A percentile compares a stretch with the other conserved stretches of the same genome.
Conservation (phyloP, 2,329 filamentous ascomycete species). For the Capronia epimyces region DNA sequence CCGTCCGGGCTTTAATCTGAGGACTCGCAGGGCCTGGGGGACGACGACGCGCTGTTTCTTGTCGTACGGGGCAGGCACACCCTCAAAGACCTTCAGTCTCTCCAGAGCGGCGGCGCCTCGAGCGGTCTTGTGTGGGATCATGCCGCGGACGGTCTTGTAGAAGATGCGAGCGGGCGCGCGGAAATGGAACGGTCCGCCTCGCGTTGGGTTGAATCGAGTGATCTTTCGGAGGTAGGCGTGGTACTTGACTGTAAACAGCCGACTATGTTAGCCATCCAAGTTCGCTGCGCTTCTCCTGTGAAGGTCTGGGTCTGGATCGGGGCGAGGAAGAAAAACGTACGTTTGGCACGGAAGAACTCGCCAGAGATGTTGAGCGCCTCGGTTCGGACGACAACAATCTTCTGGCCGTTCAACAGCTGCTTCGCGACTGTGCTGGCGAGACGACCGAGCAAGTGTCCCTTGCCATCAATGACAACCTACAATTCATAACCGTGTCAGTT, state of each 20-base stretch:
- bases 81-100: slow-evolving; percentile 99
- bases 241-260: slow-evolving; percentile 85
- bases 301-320: too few relatives aligned
- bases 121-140: slow-evolving; percentile 99
- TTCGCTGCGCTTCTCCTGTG: too few relatives aligned
- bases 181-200: slow-evolving; percentile 99
- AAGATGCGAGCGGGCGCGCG: slow-evolving; percentile 98
- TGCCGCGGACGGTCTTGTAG: slow-evolving; percentile 99
- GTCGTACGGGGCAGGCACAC: slow-evolving; percentile 97
- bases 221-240: slow-evolving; percentile 99
- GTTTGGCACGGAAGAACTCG: slow-evolving; percentile 99
- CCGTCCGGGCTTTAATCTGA: slow-evolving; percentile 95
- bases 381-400: slow-evolving; percentile 98
- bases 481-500: slow-evolving; percentile 37
- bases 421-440: slow-evolving; percentile 50
- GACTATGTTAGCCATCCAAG: slow-evolving; percentile 20
- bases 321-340: too few relatives aligned
- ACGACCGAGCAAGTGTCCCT: slow-evolving; percentile 99
- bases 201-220: slow-evolving; percentile 98
- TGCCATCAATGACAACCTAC: slow-evolving; percentile 98
- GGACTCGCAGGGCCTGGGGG: slow-evolving; percentile 92
- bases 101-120: slow-evolving; percentile 94
- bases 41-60: slow-evolving; percentile 99
- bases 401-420: slow-evolving; percentile 52
- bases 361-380: slow-evolving; percentile 99